Evolutionary conservation across 345 rosid species (phyloP), one percentile per base, ranked within the genome.

Genomic region (Gynandropsis gynandra): DNA sequence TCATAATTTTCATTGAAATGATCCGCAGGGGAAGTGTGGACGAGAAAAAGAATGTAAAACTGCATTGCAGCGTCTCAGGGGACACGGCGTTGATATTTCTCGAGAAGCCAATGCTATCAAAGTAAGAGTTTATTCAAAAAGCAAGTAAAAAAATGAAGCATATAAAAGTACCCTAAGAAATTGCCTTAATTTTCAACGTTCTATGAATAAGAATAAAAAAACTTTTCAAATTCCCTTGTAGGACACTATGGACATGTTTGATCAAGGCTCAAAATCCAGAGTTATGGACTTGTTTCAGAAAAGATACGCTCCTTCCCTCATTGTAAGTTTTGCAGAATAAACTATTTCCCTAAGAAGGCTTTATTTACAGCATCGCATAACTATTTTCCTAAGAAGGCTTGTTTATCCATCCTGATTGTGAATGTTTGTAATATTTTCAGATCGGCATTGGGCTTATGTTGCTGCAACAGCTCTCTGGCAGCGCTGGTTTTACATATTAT

Each of bases 391-490:
- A 9, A 36, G 14, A 15, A 24, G 16, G 13, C 20, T 10, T 16
- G 45, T 46, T 15, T 12, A 37, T 19, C 38, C 24, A 15, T 20
- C 17, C n/a, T 52, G 17, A 45, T 43, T 13, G 39, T 14, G 10
- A 13, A 39, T 53, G 8, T 41, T 16, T 53, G 50, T 54, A 48
- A 10, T 37, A 37, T 37, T 37, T 53, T 21, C 56, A 50, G 74
- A 61, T 70, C 9, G 74, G 70, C 44, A 62, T 70, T 0, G 74
- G 74, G 32, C 58, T 70, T 7, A 70, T 70, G 74, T 35, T 64
- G 16, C 55, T 70, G 35, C 74, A 70, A 60, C 70, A 70, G 56
- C 13, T 70, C 10, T 38, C 54, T 13, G 74, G 74, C 12, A 63
- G 69, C 38, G 48, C 69, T 0, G 74, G 65, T 24, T 17, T 69